Evolutionary conservation across 2,329 filamentous ascomycete species (phyloP), one percentile per base, ranked within the genome.

Genomic region (Triangularia verruculosa): DNA sequence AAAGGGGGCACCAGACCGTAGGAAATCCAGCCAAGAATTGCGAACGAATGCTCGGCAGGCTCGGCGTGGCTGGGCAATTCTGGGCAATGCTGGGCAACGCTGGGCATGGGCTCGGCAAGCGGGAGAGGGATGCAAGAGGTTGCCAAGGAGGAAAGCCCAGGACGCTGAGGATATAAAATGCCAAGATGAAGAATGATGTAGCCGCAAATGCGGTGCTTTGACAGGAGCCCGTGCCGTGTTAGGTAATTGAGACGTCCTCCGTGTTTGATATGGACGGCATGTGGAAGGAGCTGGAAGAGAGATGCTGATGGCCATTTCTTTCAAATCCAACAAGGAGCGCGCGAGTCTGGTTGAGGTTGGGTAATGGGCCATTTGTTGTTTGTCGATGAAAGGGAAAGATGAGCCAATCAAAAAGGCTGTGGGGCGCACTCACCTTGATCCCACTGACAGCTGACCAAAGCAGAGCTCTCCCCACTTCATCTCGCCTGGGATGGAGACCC

Each of bases 31-130:
- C 39, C 39, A 47, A 47, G 39, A 47, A 47, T 47, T 47, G 39
- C 39, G 39, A 47, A 47, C 39, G 6, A 11, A n/a, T 17, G 12
- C 57, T 59, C 32, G 57, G 57, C 57, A 39, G 20, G 15, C 56
- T 58, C 32, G 56, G 56, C 56, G 32, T 43, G 32, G 20, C 57
- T 59, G 34, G 57, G 57, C 57, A 52, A 3, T 20, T 12, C 57
- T 59, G 13, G 57, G 57, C 57, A 54, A 54, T 3, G 24, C 20
- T 52, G 47, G 47, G 47, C 47, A 56, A 47, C 3, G 39, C 57
- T 59, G 57, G 57, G 57, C 57, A 59, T 59, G 43, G n/a, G 22
- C 43, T 27, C 11, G 34, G 34, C 27, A 32, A 32, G 34, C 13
- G 24, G 32, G 25, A 58, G 39, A 51, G 20, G 7, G 51, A 27